Evolutionary conservation across 2,329 filamentous ascomycete genomes (phyloP).

Genomic region (Mycogone perniciosa): DNA sequence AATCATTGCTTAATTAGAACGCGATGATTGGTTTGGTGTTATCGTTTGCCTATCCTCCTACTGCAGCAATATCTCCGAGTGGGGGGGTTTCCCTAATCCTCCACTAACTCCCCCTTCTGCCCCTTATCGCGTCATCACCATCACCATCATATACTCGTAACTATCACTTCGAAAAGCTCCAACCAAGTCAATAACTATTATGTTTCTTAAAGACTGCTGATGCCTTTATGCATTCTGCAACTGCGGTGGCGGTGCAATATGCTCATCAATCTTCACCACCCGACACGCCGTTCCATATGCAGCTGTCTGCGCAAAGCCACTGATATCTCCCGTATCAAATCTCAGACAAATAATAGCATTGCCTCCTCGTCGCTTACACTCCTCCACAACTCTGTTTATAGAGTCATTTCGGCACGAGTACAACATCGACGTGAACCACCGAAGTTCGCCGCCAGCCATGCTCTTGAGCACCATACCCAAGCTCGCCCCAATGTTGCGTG

Average conservation of each 20-base stretch:
- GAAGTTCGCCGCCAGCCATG: constrained; percentile 52
- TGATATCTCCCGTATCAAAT: constrained; percentile 51
- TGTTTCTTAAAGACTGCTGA: neutral
- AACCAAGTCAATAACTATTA: too few relatives aligned
- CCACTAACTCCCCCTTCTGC: too few relatives aligned
- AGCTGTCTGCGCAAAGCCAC: constrained; percentile 51
- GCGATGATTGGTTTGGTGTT: too few relatives aligned
- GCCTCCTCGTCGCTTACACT: constrained; percentile 51
- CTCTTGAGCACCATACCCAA: constrained; percentile 52
- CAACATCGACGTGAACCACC: constrained; percentile 53
- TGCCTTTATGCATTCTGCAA: constrained; percentile 10
- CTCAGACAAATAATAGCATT: constrained; percentile 55
- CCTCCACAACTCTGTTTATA: constrained; percentile 48
- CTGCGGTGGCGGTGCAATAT: constrained; percentile 21
- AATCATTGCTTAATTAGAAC: too few relatives aligned
- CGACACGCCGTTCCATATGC: constrained; percentile 55
- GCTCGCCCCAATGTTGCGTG: constrained; percentile 52
- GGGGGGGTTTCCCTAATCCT: too few relatives aligned
- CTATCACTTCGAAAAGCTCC: too few relatives aligned
- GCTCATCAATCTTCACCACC: constrained; percentile 47
- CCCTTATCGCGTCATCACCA: too few relatives aligned
- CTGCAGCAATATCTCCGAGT: too few relatives aligned
- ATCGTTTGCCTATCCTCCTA: too few relatives aligned
- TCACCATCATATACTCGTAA: too few relatives aligned
- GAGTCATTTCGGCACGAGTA: constrained; percentile 54